These are phyloP conservation scores for Biscogniauxia sp. DNA, from an alignment of 2,329 filamentous ascomycete genomes.

Conservation along the genomic window DNA sequence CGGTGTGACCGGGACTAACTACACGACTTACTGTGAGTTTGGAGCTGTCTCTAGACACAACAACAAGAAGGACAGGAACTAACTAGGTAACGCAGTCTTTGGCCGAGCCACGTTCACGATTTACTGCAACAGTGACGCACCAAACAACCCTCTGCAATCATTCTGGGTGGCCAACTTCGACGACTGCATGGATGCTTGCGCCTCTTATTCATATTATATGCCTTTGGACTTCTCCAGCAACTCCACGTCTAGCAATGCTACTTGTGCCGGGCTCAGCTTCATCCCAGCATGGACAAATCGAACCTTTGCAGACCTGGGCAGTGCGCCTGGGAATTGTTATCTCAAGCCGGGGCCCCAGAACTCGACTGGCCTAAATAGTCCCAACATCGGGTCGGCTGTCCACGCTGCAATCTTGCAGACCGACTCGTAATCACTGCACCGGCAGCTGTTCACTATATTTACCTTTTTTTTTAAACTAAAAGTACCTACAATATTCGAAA, in stretches of 20 bases:
- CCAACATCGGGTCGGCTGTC: slow-evolving; percentile 35
- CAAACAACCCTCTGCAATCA: slow-evolving; percentile 36
- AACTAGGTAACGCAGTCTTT: slow-evolving; percentile 32
- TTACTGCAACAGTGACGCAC: slow-evolving; percentile 43
- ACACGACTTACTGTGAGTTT: slow-evolving; percentile 39
- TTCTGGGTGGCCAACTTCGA: slow-evolving; percentile 43
- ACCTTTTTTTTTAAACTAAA: neutral
- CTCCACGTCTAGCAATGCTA: slow-evolving; percentile 30
- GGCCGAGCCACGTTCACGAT: slow-evolving; percentile 38
- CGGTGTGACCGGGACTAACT: slow-evolving; percentile 37
- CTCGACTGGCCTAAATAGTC: slow-evolving; percentile 25
- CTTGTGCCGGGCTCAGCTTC: slow-evolving; percentile 40
- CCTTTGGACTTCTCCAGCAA: slow-evolving; percentile 26
- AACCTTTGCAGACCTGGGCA: slow-evolving; percentile 28
- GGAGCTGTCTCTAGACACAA: too few species aligned
- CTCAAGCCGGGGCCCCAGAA: slow-evolving; percentile 41
- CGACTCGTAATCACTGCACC: neutral
- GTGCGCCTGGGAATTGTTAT: slow-evolving; percentile 45
- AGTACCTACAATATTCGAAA: slow-evolving; percentile 9
- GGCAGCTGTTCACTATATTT: slow-evolving; percentile 2
- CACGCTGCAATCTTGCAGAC: slow-evolving; percentile 37
- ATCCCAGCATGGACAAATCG: slow-evolving; percentile 44
- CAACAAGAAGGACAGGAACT: slow-evolving; percentile 8
- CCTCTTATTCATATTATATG: slow-evolving; percentile 36
- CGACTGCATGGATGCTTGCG: slow-evolving; percentile 48